Evolutionary conservation across 345 rosid species (phyloP).

Genomic region (Salix suchowensis): DNA sequence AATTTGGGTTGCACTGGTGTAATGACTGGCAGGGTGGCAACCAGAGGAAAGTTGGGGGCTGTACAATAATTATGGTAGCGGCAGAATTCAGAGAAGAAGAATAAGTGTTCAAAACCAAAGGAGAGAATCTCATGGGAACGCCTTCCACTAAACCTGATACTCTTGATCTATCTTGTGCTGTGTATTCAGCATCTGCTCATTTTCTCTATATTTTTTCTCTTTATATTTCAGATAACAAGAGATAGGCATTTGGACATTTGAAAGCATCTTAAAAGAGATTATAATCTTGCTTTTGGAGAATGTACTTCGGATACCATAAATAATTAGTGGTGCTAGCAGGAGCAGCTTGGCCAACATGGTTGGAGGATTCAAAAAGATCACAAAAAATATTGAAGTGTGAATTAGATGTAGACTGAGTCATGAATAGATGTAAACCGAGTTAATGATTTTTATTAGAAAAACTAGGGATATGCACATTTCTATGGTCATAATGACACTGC

Average conservation of each 20-base stretch:
- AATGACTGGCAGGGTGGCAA: neutral
- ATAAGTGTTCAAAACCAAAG: neutral
- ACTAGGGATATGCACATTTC: neutral
- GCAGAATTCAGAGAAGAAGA: neutral
- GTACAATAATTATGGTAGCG: neutral
- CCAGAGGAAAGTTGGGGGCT: neutral
- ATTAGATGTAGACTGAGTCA: neutral
- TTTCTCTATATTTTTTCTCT: neutral
- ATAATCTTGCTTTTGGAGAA: neutral
- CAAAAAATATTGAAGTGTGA: neutral
- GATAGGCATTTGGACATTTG: neutral
- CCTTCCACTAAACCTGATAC: neutral
- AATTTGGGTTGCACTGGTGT: neutral
- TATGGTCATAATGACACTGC: neutral
- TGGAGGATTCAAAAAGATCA: neutral
- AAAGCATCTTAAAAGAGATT: neutral
- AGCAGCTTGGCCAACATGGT: neutral
- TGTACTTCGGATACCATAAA: neutral
- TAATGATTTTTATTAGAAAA: neutral
- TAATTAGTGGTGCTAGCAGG: neutral
- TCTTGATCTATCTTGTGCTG: neutral
- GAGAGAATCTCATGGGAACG: neutral
- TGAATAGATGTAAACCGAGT: neutral
- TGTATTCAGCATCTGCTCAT: neutral
- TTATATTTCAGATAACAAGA: neutral